Evolutionary conservation across 371 early-diverging fungal genomes (phyloP), one percentile per base, ranked within the genome.

Genomic region (Entomophthora muscae): DNA sequence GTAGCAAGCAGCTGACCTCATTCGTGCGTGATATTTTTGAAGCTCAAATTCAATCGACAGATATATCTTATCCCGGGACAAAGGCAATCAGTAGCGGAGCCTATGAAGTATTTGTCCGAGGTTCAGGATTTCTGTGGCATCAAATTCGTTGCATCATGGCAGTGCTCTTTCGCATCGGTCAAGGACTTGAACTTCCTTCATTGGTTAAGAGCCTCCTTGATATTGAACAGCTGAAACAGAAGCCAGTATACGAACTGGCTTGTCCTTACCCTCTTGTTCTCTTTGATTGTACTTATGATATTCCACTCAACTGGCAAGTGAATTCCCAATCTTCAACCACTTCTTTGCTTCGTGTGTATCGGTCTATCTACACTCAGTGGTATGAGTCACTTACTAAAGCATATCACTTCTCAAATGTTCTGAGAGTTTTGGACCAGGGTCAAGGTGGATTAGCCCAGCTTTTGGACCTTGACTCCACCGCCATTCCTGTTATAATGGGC

Each of bases 81-180:
- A 22, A 17, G 26, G 29, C 22, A 24, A 22, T 13, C 63, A 64
- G 0, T 67, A 68, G 31, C 65, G 22, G 24, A 23, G 42, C n/a
- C 53, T 59, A 65, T 52, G 65, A 59, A 30, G 23, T 65, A 13
- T 52, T 59, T 29, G 32, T 65, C 13, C 56, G 29, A 51, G 65
- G 65, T 3, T 55, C 65, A n/a, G 60, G 95, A 17, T 97, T 96
- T 64, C 72, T 97, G 52, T 96, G 93, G 94, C 96, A 96, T 75
- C 96, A 95, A 73, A 94, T 98, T 32, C 86, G 98, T 51, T 94
- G 90, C 71, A 93, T 96, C 82, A 90, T 93, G 86, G 84, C 91
- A 0, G 73, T 95, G 7, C 68, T 98, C 42, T 86, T 94, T 64
- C 72, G 88, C 33, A 82, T 95, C 2, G 98, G 97, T 2, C 77